These are phyloP conservation scores for Colletotrichum lentis DNA, from an alignment of 2,329 filamentous ascomycete species.

Conservation along the genomic window DNA sequence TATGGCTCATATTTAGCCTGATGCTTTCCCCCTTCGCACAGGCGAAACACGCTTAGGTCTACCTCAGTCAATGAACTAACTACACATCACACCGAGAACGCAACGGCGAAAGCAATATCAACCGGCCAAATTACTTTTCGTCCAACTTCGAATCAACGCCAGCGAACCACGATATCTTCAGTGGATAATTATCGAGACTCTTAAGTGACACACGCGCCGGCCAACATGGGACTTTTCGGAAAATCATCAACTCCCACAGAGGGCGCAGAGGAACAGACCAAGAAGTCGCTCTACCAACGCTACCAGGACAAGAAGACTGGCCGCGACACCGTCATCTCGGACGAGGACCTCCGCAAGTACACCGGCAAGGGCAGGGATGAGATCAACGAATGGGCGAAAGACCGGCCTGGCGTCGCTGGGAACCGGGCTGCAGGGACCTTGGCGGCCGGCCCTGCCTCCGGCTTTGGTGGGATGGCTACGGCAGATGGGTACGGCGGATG, in stretches of 20 bases:
- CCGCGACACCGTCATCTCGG: constrained; percentile 44
- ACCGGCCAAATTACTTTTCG: neutral
- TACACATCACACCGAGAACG: neutral
- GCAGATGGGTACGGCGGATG: constrained; percentile 48
- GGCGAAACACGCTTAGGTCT: too few species aligned
- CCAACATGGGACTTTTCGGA: constrained; percentile 17
- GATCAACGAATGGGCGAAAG: constrained; percentile 50
- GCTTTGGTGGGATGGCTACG: constrained; percentile 45
- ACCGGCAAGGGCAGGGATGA: constrained; percentile 49
- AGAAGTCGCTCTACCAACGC: constrained; percentile 47
- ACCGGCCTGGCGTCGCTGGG: constrained; percentile 50
- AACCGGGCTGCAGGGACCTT: constrained; percentile 51
- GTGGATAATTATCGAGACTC: too few species aligned
- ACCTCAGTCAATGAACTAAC: neutral
- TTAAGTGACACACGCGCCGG: neutral
- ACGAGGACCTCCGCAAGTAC: constrained; percentile 53
- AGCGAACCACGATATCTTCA: neutral
- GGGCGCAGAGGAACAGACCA: constrained; percentile 21
- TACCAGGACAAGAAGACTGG: constrained; percentile 46
- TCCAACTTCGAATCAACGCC: neutral
- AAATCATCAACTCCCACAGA: constrained; percentile 13
- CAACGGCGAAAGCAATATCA: neutral
- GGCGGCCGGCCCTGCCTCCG: constrained; percentile 43
- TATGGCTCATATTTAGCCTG: neutral
- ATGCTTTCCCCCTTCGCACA: neutral